Percentiles rank a stretch among this genome's conserved stretches.
Evolutionary conservation across 2,329 filamentous ascomycete species (phyloP).

Genomic region (Colletotrichum acutatum): DNA sequence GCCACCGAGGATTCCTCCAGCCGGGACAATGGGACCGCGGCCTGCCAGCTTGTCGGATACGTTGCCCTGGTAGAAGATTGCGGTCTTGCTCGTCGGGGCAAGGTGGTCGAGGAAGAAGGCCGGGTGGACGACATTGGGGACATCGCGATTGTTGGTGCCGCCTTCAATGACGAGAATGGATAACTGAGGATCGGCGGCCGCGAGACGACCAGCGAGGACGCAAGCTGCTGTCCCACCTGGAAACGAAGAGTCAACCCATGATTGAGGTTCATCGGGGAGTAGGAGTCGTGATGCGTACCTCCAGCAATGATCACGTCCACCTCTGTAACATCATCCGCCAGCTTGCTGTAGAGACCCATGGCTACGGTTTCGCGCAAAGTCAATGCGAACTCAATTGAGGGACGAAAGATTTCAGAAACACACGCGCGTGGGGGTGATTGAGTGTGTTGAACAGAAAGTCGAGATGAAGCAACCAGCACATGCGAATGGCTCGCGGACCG

Average conservation of each 20-base stretch:
- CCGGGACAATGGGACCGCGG: constrained; percentile 51
- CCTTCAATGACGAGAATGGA: constrained; percentile 64
- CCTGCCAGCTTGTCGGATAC: constrained; percentile 56
- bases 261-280: background rate
- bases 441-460: background rate
- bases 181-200: constrained; percentile 58
- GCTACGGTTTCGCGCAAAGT: background rate
- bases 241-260: background rate
- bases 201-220: constrained; percentile 60
- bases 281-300: constrained; percentile 41
- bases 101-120: constrained; percentile 68
- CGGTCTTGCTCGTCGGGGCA: constrained; percentile 76
- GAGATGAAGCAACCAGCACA: background rate
- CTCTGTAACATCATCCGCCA: constrained; percentile 50
- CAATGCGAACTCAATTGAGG: background rate
- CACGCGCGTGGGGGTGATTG: background rate
- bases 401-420: background rate
- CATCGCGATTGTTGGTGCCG: constrained; percentile 63
- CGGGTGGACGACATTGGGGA: constrained; percentile 60
- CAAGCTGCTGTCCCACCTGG: constrained; percentile 59
- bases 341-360: constrained; percentile 41
- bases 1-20: constrained; percentile 62
- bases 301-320: constrained; percentile 64
- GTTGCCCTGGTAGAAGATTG: constrained; percentile 61
- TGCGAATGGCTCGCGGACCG: background rate